Evolutionary conservation across 371 early-diverging fungal genomes (phyloP), one percentile per base, ranked within the genome.

Genomic region (Capillidium heterosporum): DNA sequence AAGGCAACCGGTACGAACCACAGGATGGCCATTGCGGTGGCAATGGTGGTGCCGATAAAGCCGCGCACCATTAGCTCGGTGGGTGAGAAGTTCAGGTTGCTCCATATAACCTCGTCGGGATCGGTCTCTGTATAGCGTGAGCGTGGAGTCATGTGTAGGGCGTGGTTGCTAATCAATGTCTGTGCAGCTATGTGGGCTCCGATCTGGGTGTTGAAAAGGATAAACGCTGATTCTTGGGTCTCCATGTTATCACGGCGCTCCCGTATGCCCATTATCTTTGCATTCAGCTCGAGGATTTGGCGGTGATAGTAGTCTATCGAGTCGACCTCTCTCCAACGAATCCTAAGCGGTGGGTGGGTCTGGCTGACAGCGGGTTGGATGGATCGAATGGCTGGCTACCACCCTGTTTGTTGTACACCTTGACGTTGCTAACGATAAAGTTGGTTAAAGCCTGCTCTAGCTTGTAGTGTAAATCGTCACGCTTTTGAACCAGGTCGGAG

Each of bases 181-280:
- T 84, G 82, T 13, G 79, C 80, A 4, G 89, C 87, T 74, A 85
- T 76, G 60, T 91, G 91, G 4, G 89, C 82, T n/a, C 78, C 81
- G 17, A 82, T 70, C 60, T 86, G 85, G 59, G 78, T 75, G 59
- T 78, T 73, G 65, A 91, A 91, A 46, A 81, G 75, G 26, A 91
- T 78, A 66, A 89, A 89, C 1, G 82, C 87, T 29, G 83, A 80
- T 39, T 71, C 32, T 27, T 31, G 32, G 2, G 10, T 29, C 3
- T 19, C n/a, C 7, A 42, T 41, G 1, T 3, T 15, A 10, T 19
- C 55, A 26, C 24, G 11, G 2, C 60, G 61, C 10, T 63, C 60
- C 29, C 60, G 28, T 31, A 44, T 17, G 1, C 28, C 57, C 0
- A 43, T 1, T 1, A 59, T 59, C n/a, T 62, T 59, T 19, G 55